These are phyloP conservation scores for Chaetomium sp. DNA, from an alignment of 2,329 filamentous ascomycete species.

Conservation along the genomic window DNA sequence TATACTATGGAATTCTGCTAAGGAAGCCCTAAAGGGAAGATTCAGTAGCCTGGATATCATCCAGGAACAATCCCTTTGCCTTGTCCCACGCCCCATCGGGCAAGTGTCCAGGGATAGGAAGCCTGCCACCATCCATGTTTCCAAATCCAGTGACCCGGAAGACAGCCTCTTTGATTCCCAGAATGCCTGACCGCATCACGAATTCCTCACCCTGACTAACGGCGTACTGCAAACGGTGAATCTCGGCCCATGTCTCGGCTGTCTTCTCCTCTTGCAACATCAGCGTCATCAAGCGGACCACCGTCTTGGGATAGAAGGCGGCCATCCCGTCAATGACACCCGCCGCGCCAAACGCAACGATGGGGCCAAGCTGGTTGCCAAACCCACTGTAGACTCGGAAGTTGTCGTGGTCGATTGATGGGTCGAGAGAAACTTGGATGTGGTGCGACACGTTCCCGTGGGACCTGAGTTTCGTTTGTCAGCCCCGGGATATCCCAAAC, in stretches of 20 bases:
- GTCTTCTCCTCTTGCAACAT: slow-evolving; percentile 21
- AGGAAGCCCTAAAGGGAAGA: slow-evolving; percentile 2
- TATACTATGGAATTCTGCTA: too few species aligned
- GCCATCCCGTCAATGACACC: slow-evolving; percentile 62
- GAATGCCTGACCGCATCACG: slow-evolving; percentile 53
- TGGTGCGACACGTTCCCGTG: slow-evolving; percentile 60
- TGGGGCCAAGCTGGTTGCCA: slow-evolving; percentile 59
- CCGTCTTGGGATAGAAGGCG: slow-evolving; percentile 57
- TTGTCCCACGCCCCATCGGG: slow-evolving; percentile 49
- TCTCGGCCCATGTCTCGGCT: slow-evolving; percentile 39
- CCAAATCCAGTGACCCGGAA: slow-evolving; percentile 51
- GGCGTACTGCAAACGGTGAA: slow-evolving; percentile 52
- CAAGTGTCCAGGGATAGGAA: slow-evolving; percentile 52
- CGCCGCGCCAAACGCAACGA: slow-evolving; percentile 55
- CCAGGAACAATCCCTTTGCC: slow-evolving; percentile 33
- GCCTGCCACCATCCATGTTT: slow-evolving; percentile 49
- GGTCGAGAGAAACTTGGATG: slow-evolving; percentile 55
- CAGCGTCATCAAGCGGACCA: slow-evolving; percentile 51
- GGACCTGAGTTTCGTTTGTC: slow-evolving; percentile 31
- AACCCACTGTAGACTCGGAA: slow-evolving; percentile 61
- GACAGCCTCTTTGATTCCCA: slow-evolving; percentile 59
- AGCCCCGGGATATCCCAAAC: background rate
- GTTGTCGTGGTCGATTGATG: slow-evolving; percentile 51
- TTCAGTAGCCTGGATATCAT: slow-evolving; percentile 26
- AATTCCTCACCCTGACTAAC: slow-evolving; percentile 57